Percentiles rank a stretch among this genome's conserved stretches.
phyloP scores from a whole-genome alignment of 2,329 filamentous ascomycete species.

The Aureobasidium mangrovei region DNA sequence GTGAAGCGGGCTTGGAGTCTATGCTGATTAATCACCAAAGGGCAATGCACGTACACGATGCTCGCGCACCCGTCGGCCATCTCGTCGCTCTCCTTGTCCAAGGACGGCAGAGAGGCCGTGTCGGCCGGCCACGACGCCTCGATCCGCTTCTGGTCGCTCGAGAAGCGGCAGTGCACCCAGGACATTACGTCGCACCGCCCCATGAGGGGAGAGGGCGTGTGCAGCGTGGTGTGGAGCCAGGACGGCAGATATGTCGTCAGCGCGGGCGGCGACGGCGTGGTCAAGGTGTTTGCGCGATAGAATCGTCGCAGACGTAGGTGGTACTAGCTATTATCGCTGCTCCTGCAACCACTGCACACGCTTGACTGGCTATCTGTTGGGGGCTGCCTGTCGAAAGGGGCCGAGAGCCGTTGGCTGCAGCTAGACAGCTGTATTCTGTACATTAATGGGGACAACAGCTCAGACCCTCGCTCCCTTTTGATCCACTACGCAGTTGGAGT shows the following conservation, averaged over 20 bases:
- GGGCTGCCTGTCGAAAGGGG: no score
- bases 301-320: background rate
- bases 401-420: background rate
- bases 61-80: conserved; percentile 91
- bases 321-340: no score
- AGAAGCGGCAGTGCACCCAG: conserved; percentile 90
- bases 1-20: background rate
- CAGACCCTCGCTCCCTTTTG: background rate
- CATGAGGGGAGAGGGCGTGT: conserved; percentile 94
- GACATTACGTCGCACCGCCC: conserved; percentile 88
- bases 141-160: conserved; percentile 91
- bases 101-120: conserved; percentile 87
- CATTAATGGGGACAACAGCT: background rate
- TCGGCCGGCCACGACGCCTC: conserved; percentile 94
- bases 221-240: conserved; percentile 88
- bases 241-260: conserved; percentile 93
- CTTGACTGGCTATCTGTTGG: no score
- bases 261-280: conserved; percentile 87
- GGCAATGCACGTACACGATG: conserved; percentile 99
- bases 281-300: conserved; percentile 66
- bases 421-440: conserved; percentile 4
- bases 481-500: background rate
- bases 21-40: conserved; percentile 37
- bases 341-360: no score
- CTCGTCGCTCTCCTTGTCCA: conserved; percentile 81